These are phyloP conservation scores for Cytospora schulzeri DNA, from an alignment of 2,329 filamentous ascomycete genomes.

Conservation along the genomic window DNA sequence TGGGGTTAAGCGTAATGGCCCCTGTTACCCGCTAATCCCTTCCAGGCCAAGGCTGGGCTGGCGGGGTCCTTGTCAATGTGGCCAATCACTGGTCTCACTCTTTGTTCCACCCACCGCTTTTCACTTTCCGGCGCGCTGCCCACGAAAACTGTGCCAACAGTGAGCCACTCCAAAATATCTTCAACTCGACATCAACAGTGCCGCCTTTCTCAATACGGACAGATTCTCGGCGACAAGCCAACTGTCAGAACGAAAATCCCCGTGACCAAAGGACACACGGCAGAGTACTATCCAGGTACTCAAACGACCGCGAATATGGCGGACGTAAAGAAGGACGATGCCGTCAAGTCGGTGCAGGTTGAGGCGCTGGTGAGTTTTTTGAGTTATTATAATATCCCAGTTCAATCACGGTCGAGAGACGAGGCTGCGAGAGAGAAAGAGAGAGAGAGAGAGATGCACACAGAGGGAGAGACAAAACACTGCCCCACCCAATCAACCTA, in stretches of 20 bases:
- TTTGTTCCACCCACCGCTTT: conserved; percentile 13
- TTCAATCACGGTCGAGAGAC: conserved; percentile 34
- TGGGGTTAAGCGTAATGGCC: background rate
- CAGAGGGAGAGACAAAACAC: background rate
- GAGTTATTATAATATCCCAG: conserved; percentile 28
- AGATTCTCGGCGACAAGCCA: conserved; percentile 16
- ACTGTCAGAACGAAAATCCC: background rate
- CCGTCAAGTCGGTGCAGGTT: conserved; percentile 87
- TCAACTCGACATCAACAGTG: conserved; percentile 10
- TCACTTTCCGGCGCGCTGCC: conserved; percentile 12
- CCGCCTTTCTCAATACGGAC: background rate
- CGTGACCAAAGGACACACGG: background rate
- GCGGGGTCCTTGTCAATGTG: background rate
- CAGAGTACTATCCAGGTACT: background rate
- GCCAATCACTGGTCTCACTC: conserved; percentile 9
- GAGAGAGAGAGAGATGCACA: no score
- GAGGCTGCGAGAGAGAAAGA: background rate
- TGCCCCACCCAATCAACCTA: conserved; percentile 34
- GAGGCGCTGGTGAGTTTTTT: conserved; percentile 78
- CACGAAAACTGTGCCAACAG: conserved; percentile 20
- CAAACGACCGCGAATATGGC: conserved; percentile 52
- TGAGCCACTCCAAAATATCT: conserved; percentile 13
- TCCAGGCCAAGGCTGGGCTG: background rate
- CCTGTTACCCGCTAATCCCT: background rate
- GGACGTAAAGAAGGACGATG: conserved; percentile 64